These are phyloP conservation scores for Diphasiastrum complanatum DNA, from an alignment of 83 land plant genomes.

Conservation along the genomic window DNA sequence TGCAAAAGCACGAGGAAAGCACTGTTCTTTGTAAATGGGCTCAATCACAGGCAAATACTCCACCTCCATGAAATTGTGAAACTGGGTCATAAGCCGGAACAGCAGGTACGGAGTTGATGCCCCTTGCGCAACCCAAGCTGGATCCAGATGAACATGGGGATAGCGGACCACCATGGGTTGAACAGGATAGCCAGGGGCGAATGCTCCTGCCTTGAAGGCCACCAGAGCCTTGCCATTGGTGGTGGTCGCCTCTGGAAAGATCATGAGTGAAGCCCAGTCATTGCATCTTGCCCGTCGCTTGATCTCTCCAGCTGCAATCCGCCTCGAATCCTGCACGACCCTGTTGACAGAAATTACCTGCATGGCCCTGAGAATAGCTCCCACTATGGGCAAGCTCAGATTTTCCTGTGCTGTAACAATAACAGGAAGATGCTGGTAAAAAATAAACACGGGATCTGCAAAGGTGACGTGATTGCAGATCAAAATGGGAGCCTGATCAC, in stretches of 20 bases:
- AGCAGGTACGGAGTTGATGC: slow-evolving; percentile 11
- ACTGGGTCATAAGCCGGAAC: slow-evolving; percentile 39
- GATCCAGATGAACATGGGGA: slow-evolving; percentile 27
- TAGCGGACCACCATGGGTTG: slow-evolving; percentile 37
- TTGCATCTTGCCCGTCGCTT: slow-evolving; percentile 30
- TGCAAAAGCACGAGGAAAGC: slow-evolving; percentile 22
- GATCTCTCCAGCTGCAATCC: slow-evolving; percentile 25
- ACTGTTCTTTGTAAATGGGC: slow-evolving; percentile 24
- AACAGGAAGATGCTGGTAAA: slow-evolving; percentile 34
- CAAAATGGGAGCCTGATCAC: slow-evolving; percentile 28
- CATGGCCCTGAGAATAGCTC: slow-evolving; percentile 22
- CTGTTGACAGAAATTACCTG: slow-evolving; percentile 37
- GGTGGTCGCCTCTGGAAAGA: slow-evolving; percentile 40
- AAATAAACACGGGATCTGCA: slow-evolving; percentile 29
- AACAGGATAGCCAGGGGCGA: slow-evolving; percentile 31
- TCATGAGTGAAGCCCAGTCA: slow-evolving; percentile 26
- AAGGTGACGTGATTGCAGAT: slow-evolving; percentile 37
- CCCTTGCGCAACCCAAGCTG: slow-evolving; percentile 32
- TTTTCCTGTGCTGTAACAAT: slow-evolving; percentile 37
- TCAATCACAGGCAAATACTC: slow-evolving; percentile 33
- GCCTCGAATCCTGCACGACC: slow-evolving; percentile 21
- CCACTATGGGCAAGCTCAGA: slow-evolving; percentile 24
- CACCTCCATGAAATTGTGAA: slow-evolving; percentile 40
- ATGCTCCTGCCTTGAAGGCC: slow-evolving; percentile 38
- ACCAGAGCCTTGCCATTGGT: slow-evolving; percentile 32